Base-by-base conservation (phyloP, 129 eudicot genomes). In the Saussurea involucrata region DNA sequence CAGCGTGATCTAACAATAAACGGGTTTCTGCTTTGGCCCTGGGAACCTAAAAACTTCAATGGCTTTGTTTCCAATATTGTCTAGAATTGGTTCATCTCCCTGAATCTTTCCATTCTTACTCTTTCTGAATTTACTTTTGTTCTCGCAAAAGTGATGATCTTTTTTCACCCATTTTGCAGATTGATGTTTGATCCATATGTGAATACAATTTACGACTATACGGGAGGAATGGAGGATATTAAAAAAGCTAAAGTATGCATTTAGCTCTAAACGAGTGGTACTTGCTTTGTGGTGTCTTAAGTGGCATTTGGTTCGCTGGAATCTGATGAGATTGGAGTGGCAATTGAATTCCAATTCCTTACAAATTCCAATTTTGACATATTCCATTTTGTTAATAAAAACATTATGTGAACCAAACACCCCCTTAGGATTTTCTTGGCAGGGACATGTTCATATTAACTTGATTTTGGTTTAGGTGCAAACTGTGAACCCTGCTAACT, bases 1-100 rank as follows among this genome's bases (percentile, higher is more conserved):
- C 83, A 85, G 69, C 86, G 97, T n/a, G 97, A 92, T 78, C 84
- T 92, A 63, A 92, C 97, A 70, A 92, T 92, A 80, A 92, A 92
- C 75, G 91, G 93, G 97, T 92, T 33, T 65, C 78, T 69, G 69
- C 73, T 88, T 74, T 69, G 81, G 81, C 81, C 85, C 80, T 80
- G 66, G 72, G 80, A 36, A 57, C 79, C 70, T 87, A 53, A 77
- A 34, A 66, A 33, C 63, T 78, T 82, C 69, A 44, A 63, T 73
- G 75, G 27, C 25, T 60, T 61, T 69, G 34, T 84, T 44, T 79
- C 81, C 74, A 67, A 64, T 58, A 66, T 69, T 74, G 64, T 69
- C 78, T 78, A 72, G 58, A 71, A 78, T 75, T 66, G 67, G 65
- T 79, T 74, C 66, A 60, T 68, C 25, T 77, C 46, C 77, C 18